Percentiles rank a stretch among this genome's conserved stretches.
Evolutionary conservation across 2,329 filamentous ascomycete genomes (phyloP).

Genomic region (Penicillium sp.): DNA sequence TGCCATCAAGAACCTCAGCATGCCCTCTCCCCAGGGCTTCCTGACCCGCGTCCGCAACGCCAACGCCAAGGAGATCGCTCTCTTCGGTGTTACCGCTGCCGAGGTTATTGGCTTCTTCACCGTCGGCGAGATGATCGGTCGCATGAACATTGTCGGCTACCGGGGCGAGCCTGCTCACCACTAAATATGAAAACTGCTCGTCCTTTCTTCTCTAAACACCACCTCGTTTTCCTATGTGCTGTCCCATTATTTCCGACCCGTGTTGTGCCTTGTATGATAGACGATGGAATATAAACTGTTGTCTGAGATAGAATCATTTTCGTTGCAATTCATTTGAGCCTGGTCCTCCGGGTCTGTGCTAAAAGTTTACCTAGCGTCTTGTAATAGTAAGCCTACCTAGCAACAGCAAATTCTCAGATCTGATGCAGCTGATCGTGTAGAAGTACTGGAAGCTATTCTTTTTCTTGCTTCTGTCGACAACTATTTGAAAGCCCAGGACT

Average conservation of each 20-base stretch:
- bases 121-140: constrained; percentile 92
- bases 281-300: constrained; percentile 50
- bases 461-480: background rate
- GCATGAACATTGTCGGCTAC: constrained; percentile 95
- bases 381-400: background rate
- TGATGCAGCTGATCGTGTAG: background rate
- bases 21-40: constrained; percentile 57
- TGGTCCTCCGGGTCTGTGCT: background rate
- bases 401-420: background rate
- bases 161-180: constrained; percentile 64
- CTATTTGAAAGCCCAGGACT: background rate
- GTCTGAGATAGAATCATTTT: constrained; percentile 38
- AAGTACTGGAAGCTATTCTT: no score
- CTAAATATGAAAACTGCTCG: constrained; percentile 34
- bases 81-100: constrained; percentile 75
- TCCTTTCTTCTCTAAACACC: constrained; percentile 23
- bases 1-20: constrained; percentile 58
- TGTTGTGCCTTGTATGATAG: constrained; percentile 50
- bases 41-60: constrained; percentile 67
- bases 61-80: constrained; percentile 68
- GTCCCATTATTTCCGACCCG: constrained; percentile 31
- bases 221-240: constrained; percentile 32
- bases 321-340: constrained; percentile 18
- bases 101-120: constrained; percentile 97
- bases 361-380: background rate